Evolutionary conservation across 2,329 filamentous ascomycete genomes (phyloP), one percentile per base, ranked within the genome.

Genomic region (Lecanoromycetidae sp.): DNA sequence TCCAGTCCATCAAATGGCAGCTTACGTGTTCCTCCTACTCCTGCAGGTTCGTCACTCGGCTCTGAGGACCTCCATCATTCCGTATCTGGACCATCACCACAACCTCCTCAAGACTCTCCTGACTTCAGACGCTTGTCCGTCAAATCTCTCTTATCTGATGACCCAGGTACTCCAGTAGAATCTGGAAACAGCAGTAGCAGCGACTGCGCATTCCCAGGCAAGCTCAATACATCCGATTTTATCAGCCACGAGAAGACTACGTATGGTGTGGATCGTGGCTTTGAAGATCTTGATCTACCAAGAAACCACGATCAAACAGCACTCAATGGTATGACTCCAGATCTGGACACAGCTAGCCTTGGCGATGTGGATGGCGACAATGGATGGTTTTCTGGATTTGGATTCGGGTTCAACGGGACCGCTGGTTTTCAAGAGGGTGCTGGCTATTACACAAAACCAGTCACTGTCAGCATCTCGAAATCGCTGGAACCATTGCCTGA

Each of bases 191-290:
- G 54, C 30, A 49, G 46, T 25, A 48, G 42, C 36, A 39, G 22
- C 15, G 36, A 50, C 13, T 10, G 19, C 30, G 37, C 7, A 15
- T 46, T 44, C 26, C 40, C 40, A 4, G 43, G 48, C 4, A 48
- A 46, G 41, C 48, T 40, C 47, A 46, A 49, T 49, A 43, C 42
- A 44, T 49, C 68, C 53, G 19, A 29, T 20, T 30, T 35, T 17
- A 22, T 20, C 26, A 30, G 17, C 40, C 34, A 13, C 19, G 36
- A 47, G 29, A 63, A 64, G 29, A 71, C 64, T 5, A 75, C 71
- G 35, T 87, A 84, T 59, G 84, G 85, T 5, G 74, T 83, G 50
- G 85, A 90, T 57, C 70, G 76, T 47, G 85, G 84, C 1, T 70
- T 78, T 51, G 72, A 73, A 8, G 84, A 90, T 62, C 65, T 77